Evolutionary conservation across 768 basidiomycete genomes (phyloP).

Genomic region (Pleurotus sapidus): DNA sequence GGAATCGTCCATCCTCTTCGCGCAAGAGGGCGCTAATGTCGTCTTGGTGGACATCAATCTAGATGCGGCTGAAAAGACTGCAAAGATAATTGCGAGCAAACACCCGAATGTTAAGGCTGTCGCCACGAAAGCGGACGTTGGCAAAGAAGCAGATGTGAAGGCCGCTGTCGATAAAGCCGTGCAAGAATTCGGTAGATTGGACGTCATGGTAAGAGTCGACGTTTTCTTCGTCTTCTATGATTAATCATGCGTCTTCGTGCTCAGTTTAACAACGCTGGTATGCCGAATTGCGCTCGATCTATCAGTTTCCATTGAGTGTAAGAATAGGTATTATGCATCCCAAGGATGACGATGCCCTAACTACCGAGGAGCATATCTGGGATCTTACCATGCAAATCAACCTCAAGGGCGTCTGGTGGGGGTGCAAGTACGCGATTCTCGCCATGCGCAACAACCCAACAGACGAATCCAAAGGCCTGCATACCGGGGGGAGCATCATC

Average conservation of each 20-base stretch:
- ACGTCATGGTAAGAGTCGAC: constrained; percentile 73
- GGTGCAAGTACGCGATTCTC: constrained; percentile 94
- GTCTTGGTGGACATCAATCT: constrained; percentile 87
- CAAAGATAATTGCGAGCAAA: constrained; percentile 56
- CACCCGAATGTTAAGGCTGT: constrained; percentile 70
- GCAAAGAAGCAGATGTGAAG: constrained; percentile 85
- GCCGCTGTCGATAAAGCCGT: constrained; percentile 77
- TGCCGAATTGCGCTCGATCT: constrained; percentile 9
- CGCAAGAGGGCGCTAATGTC: constrained; percentile 90
- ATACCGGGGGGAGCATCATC: constrained; percentile 87
- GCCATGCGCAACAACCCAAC: constrained; percentile 94
- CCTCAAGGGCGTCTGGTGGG: constrained; percentile 99
- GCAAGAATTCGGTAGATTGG: constrained; percentile 86
- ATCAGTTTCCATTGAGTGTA: not conserved
- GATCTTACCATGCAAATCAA: constrained; percentile 92
- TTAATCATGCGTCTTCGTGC: not conserved
- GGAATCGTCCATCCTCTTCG: constrained; percentile 94
- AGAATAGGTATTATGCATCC: constrained; percentile 94
- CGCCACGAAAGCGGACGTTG: constrained; percentile 80
- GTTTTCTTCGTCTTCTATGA: not conserved
- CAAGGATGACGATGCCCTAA: constrained; percentile 90
- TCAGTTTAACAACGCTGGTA: constrained; percentile 93
- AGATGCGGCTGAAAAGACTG: constrained; percentile 66
- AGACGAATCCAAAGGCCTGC: constrained; percentile 78
- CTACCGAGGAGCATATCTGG: constrained; percentile 97